Evolutionary conservation across 306 rosid genomes (phyloP), one percentile per base, ranked within the genome.

Genomic region (Quercus suber): DNA sequence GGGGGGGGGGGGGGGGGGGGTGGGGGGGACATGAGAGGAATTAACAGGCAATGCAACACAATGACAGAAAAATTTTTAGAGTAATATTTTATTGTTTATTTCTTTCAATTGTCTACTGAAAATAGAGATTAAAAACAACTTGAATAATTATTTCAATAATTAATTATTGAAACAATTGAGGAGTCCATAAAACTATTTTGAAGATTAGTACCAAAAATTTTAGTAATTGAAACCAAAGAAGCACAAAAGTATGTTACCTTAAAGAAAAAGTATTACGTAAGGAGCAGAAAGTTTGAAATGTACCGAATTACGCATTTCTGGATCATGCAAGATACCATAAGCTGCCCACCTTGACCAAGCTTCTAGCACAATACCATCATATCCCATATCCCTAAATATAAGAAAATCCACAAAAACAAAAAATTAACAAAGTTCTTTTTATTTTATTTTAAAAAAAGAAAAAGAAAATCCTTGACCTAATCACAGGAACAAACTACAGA

Each of bases 261-360:
- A 52, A 33, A 13, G 61, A 63, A 63, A 60, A 55, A 72, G 60
- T 14, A 43, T 23, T 20, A 18, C 1, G 49, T 12, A 60, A 74
- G 67, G 49, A 57, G 74, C 56, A 80, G 35, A 84, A 49, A 72
- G 75, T 41, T 27, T 28, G 69, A 75, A 69, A 80, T 82, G 79
- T 83, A 95, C 99, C 94, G 76, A 85, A 76, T 74, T 87, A 65
- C 97, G 90, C 90, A 89, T 64, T 83, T 75, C 82, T 75, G 92
- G 93, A 77, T 95, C 98, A 76, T 81, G 88, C 88, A 95, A 83
- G 80, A 93, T 83, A 52, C 94, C 92, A 73, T 84, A 87, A 81
- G 92, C 96, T 75, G 90, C 93, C 99, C 98, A 95, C 78, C 96
- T 93, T 76, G 99, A 95, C 99, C 98, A 95, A 69, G 99, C 91